Percentiles rank a stretch among this genome's conserved stretches.
These are phyloP conservation scores for Penicillium sp. DNA, from an alignment of 2,329 filamentous ascomycete genomes.

Conservation along the genomic window DNA sequence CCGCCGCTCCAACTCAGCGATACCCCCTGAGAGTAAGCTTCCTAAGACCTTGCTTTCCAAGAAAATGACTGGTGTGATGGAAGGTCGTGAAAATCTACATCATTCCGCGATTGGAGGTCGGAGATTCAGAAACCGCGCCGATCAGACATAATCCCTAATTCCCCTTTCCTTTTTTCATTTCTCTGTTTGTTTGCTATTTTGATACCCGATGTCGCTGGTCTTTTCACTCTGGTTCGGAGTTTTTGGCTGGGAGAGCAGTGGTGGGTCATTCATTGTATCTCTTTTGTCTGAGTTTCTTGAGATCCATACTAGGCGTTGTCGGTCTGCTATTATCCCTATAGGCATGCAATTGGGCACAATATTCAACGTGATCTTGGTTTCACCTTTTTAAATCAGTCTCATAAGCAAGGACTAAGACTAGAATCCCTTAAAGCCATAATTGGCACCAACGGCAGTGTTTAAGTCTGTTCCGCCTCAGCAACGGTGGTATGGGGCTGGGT, in stretches of 20 bases:
- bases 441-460: not conserved
- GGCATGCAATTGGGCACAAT: slow-evolving; percentile 7
- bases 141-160: slow-evolving; percentile 15
- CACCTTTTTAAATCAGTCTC: not conserved
- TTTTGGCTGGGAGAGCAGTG: slow-evolving; percentile 19
- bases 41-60: slow-evolving; percentile 46
- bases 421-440: not conserved
- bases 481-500: not conserved
- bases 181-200: slow-evolving; percentile 14
- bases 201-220: slow-evolving; percentile 28
- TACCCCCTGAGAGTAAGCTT: slow-evolving; percentile 40
- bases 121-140: slow-evolving; percentile 33
- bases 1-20: slow-evolving; percentile 29
- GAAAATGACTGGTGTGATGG: slow-evolving; percentile 41
- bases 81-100: slow-evolving; percentile 49
- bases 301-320: slow-evolving; percentile 4
- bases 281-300: slow-evolving; percentile 9
- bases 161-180: slow-evolving; percentile 8
- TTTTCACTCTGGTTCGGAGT: slow-evolving; percentile 21
- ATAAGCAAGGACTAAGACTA: not conserved
- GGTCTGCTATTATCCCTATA: slow-evolving; percentile 2
- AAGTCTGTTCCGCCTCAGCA: not conserved
- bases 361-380: slow-evolving; percentile 1
- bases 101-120: slow-evolving; percentile 31
- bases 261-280: slow-evolving; percentile 14